phyloP scores from a whole-genome alignment of 805 yeast genomes.

The Candida railenensis region DNA sequence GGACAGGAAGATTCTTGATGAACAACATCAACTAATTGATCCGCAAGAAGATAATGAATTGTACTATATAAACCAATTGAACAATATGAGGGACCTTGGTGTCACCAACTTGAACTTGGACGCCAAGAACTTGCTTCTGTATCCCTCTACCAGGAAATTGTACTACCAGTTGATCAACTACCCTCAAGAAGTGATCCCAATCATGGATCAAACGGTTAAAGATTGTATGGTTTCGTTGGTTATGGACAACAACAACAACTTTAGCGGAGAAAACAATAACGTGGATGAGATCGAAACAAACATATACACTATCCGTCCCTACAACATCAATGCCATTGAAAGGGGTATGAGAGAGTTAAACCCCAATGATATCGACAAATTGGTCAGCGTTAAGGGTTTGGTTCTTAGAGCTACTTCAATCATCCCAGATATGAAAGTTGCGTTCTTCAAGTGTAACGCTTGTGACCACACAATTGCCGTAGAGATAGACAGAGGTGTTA shows the following conservation, averaged over 20 bases:
- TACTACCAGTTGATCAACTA: slow-evolving; percentile 86
- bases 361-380: slow-evolving; percentile 91
- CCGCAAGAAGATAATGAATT: slow-evolving; percentile 62
- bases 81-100: slow-evolving; percentile 74
- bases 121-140: slow-evolving; percentile 73
- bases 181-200: slow-evolving; percentile 96
- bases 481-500: slow-evolving; percentile 91
- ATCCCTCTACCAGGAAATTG: slow-evolving; percentile 70
- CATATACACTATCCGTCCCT: slow-evolving; percentile 87
- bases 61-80: slow-evolving; percentile 71
- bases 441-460: slow-evolving; percentile 91
- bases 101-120: slow-evolving; percentile 83
- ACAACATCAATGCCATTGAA: slow-evolving; percentile 62
- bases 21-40: slow-evolving; percentile 24
- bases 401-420: slow-evolving; percentile 86
- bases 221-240: slow-evolving; percentile 81
- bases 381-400: slow-evolving; percentile 87
- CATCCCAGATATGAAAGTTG: slow-evolving; percentile 97
- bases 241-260: slow-evolving; percentile 39
- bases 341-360: slow-evolving; percentile 90
- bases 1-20: slow-evolving; percentile 57
- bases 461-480: slow-evolving; percentile 92
- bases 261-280: slow-evolving; percentile 23
- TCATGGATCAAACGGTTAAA: slow-evolving; percentile 94
- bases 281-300: slow-evolving; percentile 75